A percentile compares a stretch with the other conserved stretches of the same genome.
Conservation (phyloP, 2,329 filamentous ascomycete species). For the Pleomassaria siparia region DNA sequence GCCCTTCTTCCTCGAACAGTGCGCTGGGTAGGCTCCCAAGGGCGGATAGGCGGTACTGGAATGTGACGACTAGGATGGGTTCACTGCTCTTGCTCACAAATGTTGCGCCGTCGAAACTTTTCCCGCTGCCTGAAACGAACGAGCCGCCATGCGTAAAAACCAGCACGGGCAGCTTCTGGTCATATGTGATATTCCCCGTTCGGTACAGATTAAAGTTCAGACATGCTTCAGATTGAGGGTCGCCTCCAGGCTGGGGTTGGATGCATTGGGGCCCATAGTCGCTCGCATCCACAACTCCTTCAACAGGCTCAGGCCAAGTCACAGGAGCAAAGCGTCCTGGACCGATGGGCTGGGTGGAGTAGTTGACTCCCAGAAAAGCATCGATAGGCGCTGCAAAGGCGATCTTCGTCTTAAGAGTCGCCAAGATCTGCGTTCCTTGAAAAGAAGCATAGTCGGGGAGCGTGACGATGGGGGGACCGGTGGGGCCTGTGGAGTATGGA, state of each 20-base stretch:
- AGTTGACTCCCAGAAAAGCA: conserved; percentile 54
- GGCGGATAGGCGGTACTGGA: conserved; percentile 38
- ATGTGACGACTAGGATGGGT: conserved; percentile 38
- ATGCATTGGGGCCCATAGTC: conserved; percentile 48
- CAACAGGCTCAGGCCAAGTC: conserved; percentile 45
- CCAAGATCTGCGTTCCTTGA: conserved; percentile 41
- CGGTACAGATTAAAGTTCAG: conserved; percentile 37
- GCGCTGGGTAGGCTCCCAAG: conserved; percentile 36
- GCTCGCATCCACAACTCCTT: conserved; percentile 43
- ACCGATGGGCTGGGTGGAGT: conserved; percentile 46
- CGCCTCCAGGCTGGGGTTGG: conserved; percentile 45
- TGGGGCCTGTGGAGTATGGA: conserved; percentile 7
- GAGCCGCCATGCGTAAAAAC: conserved; percentile 35
- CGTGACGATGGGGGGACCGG: conserved; percentile 25
- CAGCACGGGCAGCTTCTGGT: conserved; percentile 34
- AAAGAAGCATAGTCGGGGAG: conserved; percentile 48
- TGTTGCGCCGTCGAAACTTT: conserved; percentile 36
- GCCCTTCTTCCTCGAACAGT: conserved; percentile 35
- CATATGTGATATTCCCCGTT: conserved; percentile 25
- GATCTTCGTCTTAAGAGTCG: conserved; percentile 35
- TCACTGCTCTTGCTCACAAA: conserved; percentile 35
- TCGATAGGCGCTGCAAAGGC: conserved; percentile 43
- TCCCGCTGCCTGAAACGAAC: conserved; percentile 32
- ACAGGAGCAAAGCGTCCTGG: conserved; percentile 46
- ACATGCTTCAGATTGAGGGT: conserved; percentile 36